Evolutionary conservation across 2,329 filamentous ascomycete species (phyloP).

Genomic region (Arthrocladium fulminans): DNA sequence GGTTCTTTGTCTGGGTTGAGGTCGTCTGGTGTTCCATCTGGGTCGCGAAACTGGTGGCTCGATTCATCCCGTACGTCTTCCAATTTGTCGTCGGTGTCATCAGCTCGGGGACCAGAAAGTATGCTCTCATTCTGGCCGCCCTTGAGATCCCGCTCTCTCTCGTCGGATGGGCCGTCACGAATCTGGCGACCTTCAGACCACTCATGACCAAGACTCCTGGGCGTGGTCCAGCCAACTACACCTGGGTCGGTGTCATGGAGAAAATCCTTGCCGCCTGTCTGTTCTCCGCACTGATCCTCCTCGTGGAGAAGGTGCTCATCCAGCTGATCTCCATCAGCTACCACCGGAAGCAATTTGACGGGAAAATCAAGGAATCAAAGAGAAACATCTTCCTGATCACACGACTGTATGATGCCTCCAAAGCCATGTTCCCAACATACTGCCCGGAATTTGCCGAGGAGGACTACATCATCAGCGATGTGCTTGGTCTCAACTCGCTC

Average conservation of each 20-base stretch:
- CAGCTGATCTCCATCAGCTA: constrained; percentile 61
- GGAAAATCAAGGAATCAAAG: constrained; percentile 80
- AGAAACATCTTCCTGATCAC: constrained; percentile 72
- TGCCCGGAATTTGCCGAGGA: constrained; percentile 85
- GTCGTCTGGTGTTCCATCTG: constrained; percentile 57
- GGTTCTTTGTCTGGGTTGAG: constrained; percentile 59
- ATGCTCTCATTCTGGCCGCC: constrained; percentile 49
- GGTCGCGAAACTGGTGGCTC: constrained; percentile 52
- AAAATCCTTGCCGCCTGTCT: constrained; percentile 51
- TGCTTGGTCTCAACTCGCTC: constrained; percentile 51
- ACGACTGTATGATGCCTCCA: constrained; percentile 81
- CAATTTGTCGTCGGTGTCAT: constrained; percentile 55
- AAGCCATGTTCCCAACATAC: constrained; percentile 82
- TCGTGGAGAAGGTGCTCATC: constrained; percentile 52
- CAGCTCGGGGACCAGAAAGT: constrained; percentile 56
- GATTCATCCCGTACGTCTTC: constrained; percentile 51
- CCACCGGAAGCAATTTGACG: constrained; percentile 57
- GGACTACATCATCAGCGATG: constrained; percentile 84
- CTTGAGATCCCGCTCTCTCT: constrained; percentile 54
- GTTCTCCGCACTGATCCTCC: constrained; percentile 48
- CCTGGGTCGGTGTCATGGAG: constrained; percentile 49
- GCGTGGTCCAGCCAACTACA: constrained; percentile 25
- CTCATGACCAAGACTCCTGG: constrained; percentile 38
- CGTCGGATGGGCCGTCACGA: constrained; percentile 52
- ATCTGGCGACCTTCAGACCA: constrained; percentile 50